Percentiles rank a stretch among this genome's conserved stretches.
phyloP scores from a whole-genome alignment of 495 filamentous ascomycete species.

The Talaromyces thailandensis region DNA sequence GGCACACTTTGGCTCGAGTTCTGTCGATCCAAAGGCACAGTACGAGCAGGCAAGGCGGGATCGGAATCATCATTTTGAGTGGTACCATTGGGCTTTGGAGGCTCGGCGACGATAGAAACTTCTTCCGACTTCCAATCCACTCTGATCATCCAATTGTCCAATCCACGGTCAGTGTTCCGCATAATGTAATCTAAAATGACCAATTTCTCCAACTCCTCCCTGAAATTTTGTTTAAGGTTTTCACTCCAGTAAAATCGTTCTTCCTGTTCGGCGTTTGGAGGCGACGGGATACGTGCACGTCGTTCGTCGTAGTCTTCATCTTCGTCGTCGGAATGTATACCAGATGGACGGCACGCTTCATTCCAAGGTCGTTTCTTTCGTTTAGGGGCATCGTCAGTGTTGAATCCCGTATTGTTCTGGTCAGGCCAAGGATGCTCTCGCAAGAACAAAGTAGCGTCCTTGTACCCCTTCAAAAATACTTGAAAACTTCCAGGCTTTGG shows the following conservation, averaged over 20 bases:
- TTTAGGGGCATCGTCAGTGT: slow-evolving; percentile 58
- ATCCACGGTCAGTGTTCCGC: slow-evolving; percentile 93
- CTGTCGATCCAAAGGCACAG: slow-evolving; percentile 40
- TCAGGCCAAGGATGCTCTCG: slow-evolving; percentile 98
- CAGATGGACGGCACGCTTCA: slow-evolving; percentile 73
- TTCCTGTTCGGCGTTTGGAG: slow-evolving; percentile 39
- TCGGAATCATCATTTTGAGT: slow-evolving; percentile 42
- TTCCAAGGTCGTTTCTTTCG: slow-evolving; percentile 73
- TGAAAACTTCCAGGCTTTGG: slow-evolving; percentile 94
- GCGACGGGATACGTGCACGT: slow-evolving; percentile 30
- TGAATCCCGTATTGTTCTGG: slow-evolving; percentile 69
- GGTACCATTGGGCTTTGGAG: slow-evolving; percentile 53
- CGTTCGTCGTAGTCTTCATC: slow-evolving; percentile 55
- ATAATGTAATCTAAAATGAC: slow-evolving; percentile 99
- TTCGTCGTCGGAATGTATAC: slow-evolving; percentile 54
- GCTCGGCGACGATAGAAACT: slow-evolving; percentile 79
- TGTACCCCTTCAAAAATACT: slow-evolving; percentile 91
- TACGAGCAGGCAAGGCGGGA: slow-evolving; percentile 36
- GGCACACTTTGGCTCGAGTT: slow-evolving; percentile 30
- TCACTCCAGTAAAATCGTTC: slow-evolving; percentile 80
- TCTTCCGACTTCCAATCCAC: slow-evolving; percentile 77
- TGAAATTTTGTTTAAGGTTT: slow-evolving; percentile 76
- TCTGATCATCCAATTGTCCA: slow-evolving; percentile 99
- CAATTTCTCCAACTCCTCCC: slow-evolving; percentile 92
- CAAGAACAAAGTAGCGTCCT: slow-evolving; percentile 92